Conservation (phyloP, 1,139 yeast genomes). For the Meyerozyma guilliermondii region DNA sequence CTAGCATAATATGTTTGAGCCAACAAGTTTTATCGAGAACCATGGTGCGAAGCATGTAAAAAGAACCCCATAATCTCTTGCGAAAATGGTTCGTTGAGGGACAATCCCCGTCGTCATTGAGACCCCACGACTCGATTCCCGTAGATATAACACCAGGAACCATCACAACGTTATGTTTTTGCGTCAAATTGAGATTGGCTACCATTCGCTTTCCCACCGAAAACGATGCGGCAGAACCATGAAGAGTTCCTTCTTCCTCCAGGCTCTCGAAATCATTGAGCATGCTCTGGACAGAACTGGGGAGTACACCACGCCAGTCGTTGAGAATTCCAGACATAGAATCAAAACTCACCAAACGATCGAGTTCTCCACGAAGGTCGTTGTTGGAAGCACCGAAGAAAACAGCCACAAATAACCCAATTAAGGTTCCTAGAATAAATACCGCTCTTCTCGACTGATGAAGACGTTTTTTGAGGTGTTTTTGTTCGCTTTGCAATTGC, state of each 20-base stretch:
- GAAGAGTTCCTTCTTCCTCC: slow-evolving; percentile 26
- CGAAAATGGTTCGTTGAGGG: slow-evolving; percentile 83
- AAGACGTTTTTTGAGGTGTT: slow-evolving; percentile 12
- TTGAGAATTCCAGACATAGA: slow-evolving; percentile 38
- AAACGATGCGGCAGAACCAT: slow-evolving; percentile 73
- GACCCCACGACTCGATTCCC: slow-evolving; percentile 92
- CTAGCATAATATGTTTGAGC: slow-evolving; percentile 86
- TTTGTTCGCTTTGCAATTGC: neutral
- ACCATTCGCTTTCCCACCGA: slow-evolving; percentile 76
- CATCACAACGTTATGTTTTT: slow-evolving; percentile 77
- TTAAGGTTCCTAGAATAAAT: slow-evolving; percentile 54
- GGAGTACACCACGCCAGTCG: slow-evolving; percentile 61
- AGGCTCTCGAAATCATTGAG: slow-evolving; percentile 48
- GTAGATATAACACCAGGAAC: slow-evolving; percentile 97
- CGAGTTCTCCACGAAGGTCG: slow-evolving; percentile 40
- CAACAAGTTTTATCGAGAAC: slow-evolving; percentile 87
- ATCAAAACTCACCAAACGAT: slow-evolving; percentile 53
- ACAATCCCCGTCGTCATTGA: slow-evolving; percentile 56
- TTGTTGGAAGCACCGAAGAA: slow-evolving; percentile 47
- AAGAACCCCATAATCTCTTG: slow-evolving; percentile 93
- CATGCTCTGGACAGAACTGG: slow-evolving; percentile 57
- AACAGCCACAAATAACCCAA: slow-evolving; percentile 65
- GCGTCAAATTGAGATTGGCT: slow-evolving; percentile 43
- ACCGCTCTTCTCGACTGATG: slow-evolving; percentile 42
- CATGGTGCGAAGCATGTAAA: slow-evolving; percentile 92